A percentile compares a stretch with the other conserved stretches of the same genome.
phyloP scores from a whole-genome alignment of 306 rosid genomes.

The Prunus mira region DNA sequence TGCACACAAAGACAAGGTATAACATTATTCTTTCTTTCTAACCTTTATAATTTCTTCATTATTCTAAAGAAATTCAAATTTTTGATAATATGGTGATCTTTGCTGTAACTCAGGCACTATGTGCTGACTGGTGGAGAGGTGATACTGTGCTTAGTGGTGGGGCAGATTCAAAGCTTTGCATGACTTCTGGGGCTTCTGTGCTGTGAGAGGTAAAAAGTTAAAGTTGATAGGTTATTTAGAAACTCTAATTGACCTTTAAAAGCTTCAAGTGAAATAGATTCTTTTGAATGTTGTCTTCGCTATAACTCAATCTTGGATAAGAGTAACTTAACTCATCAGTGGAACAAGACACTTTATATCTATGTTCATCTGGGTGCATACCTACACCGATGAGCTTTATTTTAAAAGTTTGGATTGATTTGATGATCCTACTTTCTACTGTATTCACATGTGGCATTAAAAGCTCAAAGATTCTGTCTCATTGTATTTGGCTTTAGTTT shows the following conservation, averaged over 20 bases:
- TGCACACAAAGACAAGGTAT: constrained; percentile 81
- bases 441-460: neutral
- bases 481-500: neutral
- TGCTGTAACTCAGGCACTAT: constrained; percentile 54
- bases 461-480: neutral
- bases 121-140: constrained; percentile 93
- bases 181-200: constrained; percentile 66
- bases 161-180: constrained; percentile 73
- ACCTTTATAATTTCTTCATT: neutral
- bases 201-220: constrained; percentile 23
- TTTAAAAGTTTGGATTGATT: neutral
- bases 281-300: neutral
- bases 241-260: neutral
- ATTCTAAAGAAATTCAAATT: neutral
- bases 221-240: neutral
- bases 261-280: neutral
- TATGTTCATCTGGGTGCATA: neutral
- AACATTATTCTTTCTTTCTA: neutral
- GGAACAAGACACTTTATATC: neutral
- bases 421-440: neutral
- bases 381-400: neutral
- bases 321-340: neutral
- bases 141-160: constrained; percentile 82
- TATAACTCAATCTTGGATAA: no score
- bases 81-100: constrained; percentile 1